These are phyloP conservation scores for Fusarium virguliforme DNA, from an alignment of 2,329 filamentous ascomycete genomes.

Conservation along the genomic window DNA sequence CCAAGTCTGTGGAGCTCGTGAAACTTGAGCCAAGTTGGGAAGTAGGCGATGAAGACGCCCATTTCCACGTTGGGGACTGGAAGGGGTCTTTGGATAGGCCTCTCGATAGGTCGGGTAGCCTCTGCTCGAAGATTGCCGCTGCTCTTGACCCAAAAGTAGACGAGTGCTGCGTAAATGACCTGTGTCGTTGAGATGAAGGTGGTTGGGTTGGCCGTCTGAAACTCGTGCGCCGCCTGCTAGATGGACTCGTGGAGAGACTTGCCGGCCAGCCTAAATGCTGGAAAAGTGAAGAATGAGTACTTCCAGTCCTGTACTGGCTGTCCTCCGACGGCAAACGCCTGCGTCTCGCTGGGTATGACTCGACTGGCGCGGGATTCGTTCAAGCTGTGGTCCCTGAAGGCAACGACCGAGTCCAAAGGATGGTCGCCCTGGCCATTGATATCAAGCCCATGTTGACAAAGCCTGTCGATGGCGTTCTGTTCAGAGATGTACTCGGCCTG, in stretches of 20 bases:
- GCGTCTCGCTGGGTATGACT: not conserved
- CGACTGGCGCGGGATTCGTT: not conserved
- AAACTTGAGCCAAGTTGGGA: constrained; percentile 15
- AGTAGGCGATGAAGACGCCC: constrained; percentile 18
- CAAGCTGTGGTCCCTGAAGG: not conserved
- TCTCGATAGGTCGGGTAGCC: not conserved
- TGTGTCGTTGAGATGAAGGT: constrained; percentile 11
- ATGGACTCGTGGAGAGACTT: not conserved
- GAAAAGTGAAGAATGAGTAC: not conserved
- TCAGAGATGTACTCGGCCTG: not conserved
- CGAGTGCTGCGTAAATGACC: constrained; percentile 4
- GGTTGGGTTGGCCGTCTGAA: not conserved
- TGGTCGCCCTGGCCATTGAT: not conserved
- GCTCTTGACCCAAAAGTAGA: constrained; percentile 15
- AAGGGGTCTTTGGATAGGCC: too few species aligned
- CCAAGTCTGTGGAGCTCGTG: constrained; percentile 13
- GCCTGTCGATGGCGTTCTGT: not conserved
- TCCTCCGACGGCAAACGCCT: not conserved
- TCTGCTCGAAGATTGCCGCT: not conserved
- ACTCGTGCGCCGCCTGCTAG: not conserved
- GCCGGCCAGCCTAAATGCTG: not conserved
- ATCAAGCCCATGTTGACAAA: not conserved
- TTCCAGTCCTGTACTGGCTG: not conserved
- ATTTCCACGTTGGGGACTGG: not conserved
- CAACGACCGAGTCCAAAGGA: not conserved